Evolutionary conservation across 768 basidiomycete species (phyloP).

Genomic region (Naganishia vishniacii): DNA sequence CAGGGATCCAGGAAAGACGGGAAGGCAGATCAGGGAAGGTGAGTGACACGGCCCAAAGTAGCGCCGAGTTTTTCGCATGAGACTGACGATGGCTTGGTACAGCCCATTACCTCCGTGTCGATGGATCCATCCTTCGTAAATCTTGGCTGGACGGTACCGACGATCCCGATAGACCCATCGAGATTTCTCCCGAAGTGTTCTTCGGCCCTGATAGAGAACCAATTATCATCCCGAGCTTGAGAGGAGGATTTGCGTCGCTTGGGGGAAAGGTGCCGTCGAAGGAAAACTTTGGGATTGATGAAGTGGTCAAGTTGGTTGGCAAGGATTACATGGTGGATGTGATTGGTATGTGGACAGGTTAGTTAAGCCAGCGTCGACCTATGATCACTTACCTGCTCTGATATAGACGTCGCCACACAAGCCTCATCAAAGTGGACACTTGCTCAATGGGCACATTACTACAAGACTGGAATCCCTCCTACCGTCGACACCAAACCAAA

Average conservation of each 20-base stretch:
- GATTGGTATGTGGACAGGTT: conserved; percentile 59
- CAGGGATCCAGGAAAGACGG: conserved; percentile 40
- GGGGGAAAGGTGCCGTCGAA: conserved; percentile 81
- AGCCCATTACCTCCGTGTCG: conserved; percentile 24
- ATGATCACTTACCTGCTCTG: conserved; percentile 22
- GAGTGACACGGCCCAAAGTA: too few relatives aligned
- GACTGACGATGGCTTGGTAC: too few relatives aligned
- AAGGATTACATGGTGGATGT: conserved; percentile 77
- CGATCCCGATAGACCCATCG: conserved; percentile 10
- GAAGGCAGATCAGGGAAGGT: conserved; percentile 37
- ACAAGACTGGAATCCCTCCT: conserved; percentile 51
- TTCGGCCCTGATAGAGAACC: conserved; percentile 56
- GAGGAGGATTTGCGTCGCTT: conserved; percentile 61
- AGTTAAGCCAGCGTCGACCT: neutral
- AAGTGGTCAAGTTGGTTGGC: conserved; percentile 75
- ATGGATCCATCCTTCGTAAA: conserved; percentile 36
- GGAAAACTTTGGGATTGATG: conserved; percentile 63
- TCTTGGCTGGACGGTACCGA: conserved; percentile 21
- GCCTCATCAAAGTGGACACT: conserved; percentile 81
- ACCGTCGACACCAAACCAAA: conserved; percentile 51
- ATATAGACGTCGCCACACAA: conserved; percentile 79
- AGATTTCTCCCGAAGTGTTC: conserved; percentile 31
- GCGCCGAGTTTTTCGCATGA: too few relatives aligned
- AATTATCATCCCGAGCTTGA: conserved; percentile 62
- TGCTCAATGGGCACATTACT: conserved; percentile 79